These are phyloP conservation scores for Claviceps sp. DNA, from an alignment of 2,329 filamentous ascomycete species.

Conservation along the genomic window DNA sequence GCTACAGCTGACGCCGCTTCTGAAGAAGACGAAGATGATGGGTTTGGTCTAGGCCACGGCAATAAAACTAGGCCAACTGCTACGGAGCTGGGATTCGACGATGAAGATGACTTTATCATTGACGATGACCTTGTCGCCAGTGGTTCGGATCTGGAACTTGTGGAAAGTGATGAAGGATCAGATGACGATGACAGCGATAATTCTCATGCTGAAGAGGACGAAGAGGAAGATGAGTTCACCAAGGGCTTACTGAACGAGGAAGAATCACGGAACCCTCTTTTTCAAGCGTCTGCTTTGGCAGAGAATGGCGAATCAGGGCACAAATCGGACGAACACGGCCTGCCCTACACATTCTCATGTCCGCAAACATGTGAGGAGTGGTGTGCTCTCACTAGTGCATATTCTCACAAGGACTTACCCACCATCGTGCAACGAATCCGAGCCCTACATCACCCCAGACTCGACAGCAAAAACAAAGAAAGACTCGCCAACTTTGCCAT, in stretches of 20 bases:
- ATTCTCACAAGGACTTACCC: slow-evolving; percentile 53
- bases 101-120: slow-evolving; percentile 87
- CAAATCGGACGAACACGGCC: slow-evolving; percentile 36
- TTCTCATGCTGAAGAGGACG: slow-evolving; percentile 23
- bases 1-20: slow-evolving; percentile 20
- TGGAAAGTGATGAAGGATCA: slow-evolving; percentile 40
- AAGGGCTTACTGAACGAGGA: slow-evolving; percentile 50
- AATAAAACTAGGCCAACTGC: slow-evolving; percentile 44
- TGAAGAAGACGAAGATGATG: slow-evolving; percentile 34
- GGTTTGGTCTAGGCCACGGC: slow-evolving; percentile 47
- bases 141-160: slow-evolving; percentile 53
- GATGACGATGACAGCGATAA: slow-evolving; percentile 28
- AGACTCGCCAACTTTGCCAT: slow-evolving; percentile 58
- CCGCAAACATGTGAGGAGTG: slow-evolving; percentile 68
- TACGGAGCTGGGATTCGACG: slow-evolving; percentile 62
- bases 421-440: slow-evolving; percentile 80
- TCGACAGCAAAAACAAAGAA: slow-evolving; percentile 73
- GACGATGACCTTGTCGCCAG: slow-evolving; percentile 82
- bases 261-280: slow-evolving; percentile 40
- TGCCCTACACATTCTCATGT: slow-evolving; percentile 79
- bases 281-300: slow-evolving; percentile 29
- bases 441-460: slow-evolving; percentile 80
- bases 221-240: slow-evolving; percentile 57
- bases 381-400: slow-evolving; percentile 47
- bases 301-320: slow-evolving; percentile 20